Evolutionary conservation across 768 basidiomycete species (phyloP), one percentile per base, ranked within the genome.

Genomic region (Russula dissimulans): DNA sequence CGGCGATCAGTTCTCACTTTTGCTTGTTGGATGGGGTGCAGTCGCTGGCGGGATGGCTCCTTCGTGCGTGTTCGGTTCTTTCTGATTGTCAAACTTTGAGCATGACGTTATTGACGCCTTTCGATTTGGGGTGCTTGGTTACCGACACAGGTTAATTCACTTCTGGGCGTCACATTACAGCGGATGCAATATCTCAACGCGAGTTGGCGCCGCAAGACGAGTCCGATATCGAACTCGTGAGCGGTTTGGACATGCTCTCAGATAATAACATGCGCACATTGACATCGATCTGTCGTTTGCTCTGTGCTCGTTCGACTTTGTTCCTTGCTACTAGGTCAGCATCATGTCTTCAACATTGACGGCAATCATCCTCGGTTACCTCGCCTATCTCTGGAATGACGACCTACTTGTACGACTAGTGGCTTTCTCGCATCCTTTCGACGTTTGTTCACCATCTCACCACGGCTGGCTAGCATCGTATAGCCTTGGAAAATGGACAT

Each of bases 131-230:
- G 22, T 26, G 22, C 22, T 26, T 26, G 22, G 22, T 26, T 26
- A 4, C 41, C n/a, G 7, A 26, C 18, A 4, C 69, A 90, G 89
- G 71, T 92, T 52, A 95, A 97, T 69, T 93, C 90, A 0, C 45
- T 97, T 12, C 76, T 97, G 17, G 94, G 95, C 2, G 92, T 93
- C 5, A 92, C 89, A 5, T 69, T 95, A 0, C 95, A 97, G 67
- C 76, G 79, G 56, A 92, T 91, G 4, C 79, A 84, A 31, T 95
- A 85, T 72, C 86, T 86, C 5, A 73, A 73, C 47, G 74, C 75
- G 22, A 79, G 78, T 63, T 70, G 11, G 64, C 63, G 36, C 59
- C 68, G 22, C 45, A 50, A 34, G 67, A 60, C 31, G 69, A 68
- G 15, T 72, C 74, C 12, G 78, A 81, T 58, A 72, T 87, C 57